phyloP scores from a whole-genome alignment of 2,329 filamentous ascomycete species.

The Phialocephala subalpina region DNA sequence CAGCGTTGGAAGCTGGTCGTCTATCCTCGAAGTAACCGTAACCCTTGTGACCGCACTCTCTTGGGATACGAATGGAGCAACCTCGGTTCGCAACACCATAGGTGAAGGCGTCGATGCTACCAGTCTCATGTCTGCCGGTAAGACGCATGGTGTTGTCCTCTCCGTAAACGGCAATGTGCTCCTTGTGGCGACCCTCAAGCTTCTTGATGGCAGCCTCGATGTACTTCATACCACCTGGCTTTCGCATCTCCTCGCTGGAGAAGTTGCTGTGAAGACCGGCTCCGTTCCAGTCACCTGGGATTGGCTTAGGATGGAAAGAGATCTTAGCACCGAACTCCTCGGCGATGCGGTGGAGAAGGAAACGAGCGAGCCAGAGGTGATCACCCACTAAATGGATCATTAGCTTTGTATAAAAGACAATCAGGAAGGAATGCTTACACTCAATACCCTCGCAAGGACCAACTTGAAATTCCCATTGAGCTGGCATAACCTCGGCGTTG shows the following conservation, averaged over 20 bases:
- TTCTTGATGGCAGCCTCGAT: conserved; percentile 90
- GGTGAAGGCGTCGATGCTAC: conserved; percentile 89
- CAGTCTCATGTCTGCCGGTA: conserved; percentile 94
- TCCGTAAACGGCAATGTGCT: conserved; percentile 93
- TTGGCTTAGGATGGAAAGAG: conserved; percentile 94
- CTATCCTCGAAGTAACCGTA: conserved; percentile 95
- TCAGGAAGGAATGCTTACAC: conserved; percentile 59
- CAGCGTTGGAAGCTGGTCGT: conserved; percentile 84
- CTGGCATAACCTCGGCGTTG: conserved; percentile 98
- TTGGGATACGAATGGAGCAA: conserved; percentile 90
- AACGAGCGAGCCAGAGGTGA: conserved; percentile 93
- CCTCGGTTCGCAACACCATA: conserved; percentile 97
- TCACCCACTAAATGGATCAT: conserved; percentile 75
- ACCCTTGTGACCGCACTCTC: conserved; percentile 83
- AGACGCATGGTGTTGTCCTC: conserved; percentile 96
- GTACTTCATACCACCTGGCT: conserved; percentile 91
- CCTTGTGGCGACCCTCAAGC: conserved; percentile 77
- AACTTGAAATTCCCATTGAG: conserved; percentile 98
- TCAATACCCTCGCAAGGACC: conserved; percentile 88
- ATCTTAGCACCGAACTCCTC: conserved; percentile 98
- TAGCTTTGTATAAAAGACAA: conserved; percentile 31
- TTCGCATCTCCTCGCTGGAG: conserved; percentile 87
- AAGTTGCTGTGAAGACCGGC: conserved; percentile 95
- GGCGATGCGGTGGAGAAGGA: conserved; percentile 88
- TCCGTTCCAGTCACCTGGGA: conserved; percentile 96